Evolutionary conservation across 176 grass and related monocot genomes (phyloP), one percentile per base, ranked within the genome.

Genomic region (Aegilops tauschii): DNA sequence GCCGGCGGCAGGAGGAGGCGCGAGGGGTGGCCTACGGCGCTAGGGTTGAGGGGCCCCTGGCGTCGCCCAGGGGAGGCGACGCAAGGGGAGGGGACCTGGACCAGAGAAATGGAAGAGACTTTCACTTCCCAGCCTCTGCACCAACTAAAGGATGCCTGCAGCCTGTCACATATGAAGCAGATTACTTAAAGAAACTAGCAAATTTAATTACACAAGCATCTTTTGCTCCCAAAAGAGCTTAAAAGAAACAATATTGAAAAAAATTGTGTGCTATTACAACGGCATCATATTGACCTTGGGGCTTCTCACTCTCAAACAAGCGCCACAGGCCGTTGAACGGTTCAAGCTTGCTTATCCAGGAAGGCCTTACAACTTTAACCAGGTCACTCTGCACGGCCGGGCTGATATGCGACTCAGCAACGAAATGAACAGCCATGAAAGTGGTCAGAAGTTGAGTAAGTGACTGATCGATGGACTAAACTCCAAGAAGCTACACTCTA

Each of bases 321-420:
- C 89, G 69, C 96, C 96, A 95, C 27, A 69, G 65, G 5, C 96
- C 93, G 91, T 95, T 95, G 75, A 94, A 92, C 0, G 93, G 93
- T 79, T 98, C 96, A 16, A 98, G 90, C 76, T 95, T 92, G 85
- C 96, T 95, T 89, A 98, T 95, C 93, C 96, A 95, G 40, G 86
- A 94, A 78, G 91, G 88, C 17, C 90, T 85, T n/a, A 94, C 86
- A 78, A 95, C 80, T 81, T 95, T 77, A 76, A 92, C 35, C 63
- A 91, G 52, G 42, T 83, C 86, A 88, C 18, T 91, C 92, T 98
- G 93, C 76, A 91, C 30, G 30, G 30, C 30, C 30, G 42, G 80
- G 35, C 76, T 79, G n/a, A 44, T 12, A 75, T 84, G 65, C 29
- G 16, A 80, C 40, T 91, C 70, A 94, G 72, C 52, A 75, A 81